phyloP scores from a whole-genome alignment of 129 eudicot genomes.

The Centrapalus pauciflorus region DNA sequence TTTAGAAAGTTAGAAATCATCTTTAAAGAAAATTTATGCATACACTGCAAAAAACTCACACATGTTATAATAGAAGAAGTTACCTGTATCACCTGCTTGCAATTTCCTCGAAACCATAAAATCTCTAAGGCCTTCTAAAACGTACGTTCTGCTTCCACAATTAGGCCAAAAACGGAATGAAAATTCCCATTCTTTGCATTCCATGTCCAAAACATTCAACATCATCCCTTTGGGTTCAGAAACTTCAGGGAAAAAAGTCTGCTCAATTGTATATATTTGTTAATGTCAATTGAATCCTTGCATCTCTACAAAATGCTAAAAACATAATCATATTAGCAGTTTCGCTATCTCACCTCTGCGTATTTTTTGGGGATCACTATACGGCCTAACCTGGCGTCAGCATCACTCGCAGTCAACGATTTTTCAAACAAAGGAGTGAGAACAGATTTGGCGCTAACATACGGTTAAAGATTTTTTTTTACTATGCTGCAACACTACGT shows the following conservation, averaged over 20 bases:
- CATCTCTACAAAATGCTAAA: constrained; percentile 1
- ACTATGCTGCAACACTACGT: too few species aligned
- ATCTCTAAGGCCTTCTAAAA: constrained; percentile 62
- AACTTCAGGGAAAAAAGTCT: constrained; percentile 57
- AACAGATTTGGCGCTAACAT: constrained; percentile 32
- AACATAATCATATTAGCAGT: background rate
- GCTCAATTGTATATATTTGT: constrained; percentile 15
- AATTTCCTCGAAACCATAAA: constrained; percentile 42
- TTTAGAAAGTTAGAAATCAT: too few species aligned
- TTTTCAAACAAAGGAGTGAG: constrained; percentile 63
- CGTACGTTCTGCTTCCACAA: constrained; percentile 45
- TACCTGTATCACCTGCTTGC: constrained; percentile 74
- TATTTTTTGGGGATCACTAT: constrained; percentile 54
- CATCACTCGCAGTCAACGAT: constrained; percentile 47
- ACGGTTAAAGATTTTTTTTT: constrained; percentile 36
- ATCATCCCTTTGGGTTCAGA: constrained; percentile 38
- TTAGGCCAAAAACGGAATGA: constrained; percentile 49
- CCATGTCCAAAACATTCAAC: constrained; percentile 48
- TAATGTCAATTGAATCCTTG: constrained; percentile 7
- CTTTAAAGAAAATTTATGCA: too few species aligned
- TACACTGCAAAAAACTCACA: background rate
- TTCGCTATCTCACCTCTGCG: constrained; percentile 57
- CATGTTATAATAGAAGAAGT: background rate
- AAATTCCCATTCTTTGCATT: constrained; percentile 55
- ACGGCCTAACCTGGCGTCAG: constrained; percentile 45